Evolutionary conservation across 768 basidiomycete species (phyloP).

Genomic region (Trametes elegans): DNA sequence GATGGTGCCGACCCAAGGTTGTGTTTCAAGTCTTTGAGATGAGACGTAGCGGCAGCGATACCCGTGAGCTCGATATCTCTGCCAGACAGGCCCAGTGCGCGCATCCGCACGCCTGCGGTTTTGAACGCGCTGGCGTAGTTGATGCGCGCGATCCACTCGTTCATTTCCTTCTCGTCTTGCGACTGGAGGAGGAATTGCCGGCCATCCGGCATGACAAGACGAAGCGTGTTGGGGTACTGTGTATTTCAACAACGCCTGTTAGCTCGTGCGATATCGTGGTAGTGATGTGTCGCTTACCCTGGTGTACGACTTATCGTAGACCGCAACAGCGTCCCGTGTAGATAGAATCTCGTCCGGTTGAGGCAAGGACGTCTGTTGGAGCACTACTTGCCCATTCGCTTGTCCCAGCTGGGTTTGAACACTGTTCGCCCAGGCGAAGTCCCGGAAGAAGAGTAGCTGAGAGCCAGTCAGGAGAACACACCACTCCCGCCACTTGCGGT

Average conservation of each 20-base stretch:
- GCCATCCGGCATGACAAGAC: slow-evolving; percentile 72
- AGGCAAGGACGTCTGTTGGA: slow-evolving; percentile 44
- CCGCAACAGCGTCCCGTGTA: slow-evolving; percentile 73
- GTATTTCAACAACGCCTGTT: slow-evolving; percentile 36
- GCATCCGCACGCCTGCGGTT: slow-evolving; percentile 78
- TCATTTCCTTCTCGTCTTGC: slow-evolving; percentile 64
- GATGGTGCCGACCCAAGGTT: slow-evolving; percentile 25
- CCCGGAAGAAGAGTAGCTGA: slow-evolving; percentile 88
- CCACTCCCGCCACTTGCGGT: slow-evolving; percentile 87
- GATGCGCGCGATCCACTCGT: slow-evolving; percentile 87
- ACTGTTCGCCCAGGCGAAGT: slow-evolving; percentile 52
- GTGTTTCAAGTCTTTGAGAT: slow-evolving; percentile 65
- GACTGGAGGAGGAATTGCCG: slow-evolving; percentile 84
- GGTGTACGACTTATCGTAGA: slow-evolving; percentile 73
- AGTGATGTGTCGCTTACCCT: slow-evolving; percentile 57
- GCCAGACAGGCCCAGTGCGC: slow-evolving; percentile 65
- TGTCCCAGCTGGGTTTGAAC: slow-evolving; percentile 44
- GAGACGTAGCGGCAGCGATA: slow-evolving; percentile 82
- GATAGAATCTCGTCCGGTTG: slow-evolving; percentile 87
- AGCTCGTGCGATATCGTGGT: background rate
- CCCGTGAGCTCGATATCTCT: slow-evolving; percentile 77
- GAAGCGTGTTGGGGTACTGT: slow-evolving; percentile 68
- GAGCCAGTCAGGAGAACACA: slow-evolving; percentile 85
- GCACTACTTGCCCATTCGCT: slow-evolving; percentile 32
- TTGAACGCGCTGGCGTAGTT: slow-evolving; percentile 96